A percentile compares a stretch with the other conserved stretches of the same genome.
phyloP scores from a whole-genome alignment of 2,329 filamentous ascomycete species.

The Sphaerulina populicola region DNA sequence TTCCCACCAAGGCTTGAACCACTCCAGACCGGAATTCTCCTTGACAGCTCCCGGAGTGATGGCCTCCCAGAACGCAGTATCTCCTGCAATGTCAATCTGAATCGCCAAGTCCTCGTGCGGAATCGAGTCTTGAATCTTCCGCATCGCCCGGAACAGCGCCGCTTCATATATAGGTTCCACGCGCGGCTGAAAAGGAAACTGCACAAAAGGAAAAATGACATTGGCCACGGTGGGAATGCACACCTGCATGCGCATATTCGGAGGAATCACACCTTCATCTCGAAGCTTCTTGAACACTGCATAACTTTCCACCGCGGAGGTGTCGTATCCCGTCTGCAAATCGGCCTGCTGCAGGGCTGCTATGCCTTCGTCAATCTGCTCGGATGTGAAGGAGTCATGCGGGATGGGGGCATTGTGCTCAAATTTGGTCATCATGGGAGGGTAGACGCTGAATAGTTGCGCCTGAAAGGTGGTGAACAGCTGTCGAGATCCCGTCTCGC shows the following conservation, averaged over 20 bases:
- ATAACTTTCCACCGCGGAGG: constrained; percentile 32
- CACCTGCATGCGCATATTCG: constrained; percentile 31
- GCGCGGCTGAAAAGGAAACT: constrained; percentile 24
- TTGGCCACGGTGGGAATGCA: constrained; percentile 29
- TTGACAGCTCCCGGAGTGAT: constrained; percentile 12
- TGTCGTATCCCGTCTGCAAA: constrained; percentile 30
- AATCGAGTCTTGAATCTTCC: constrained; percentile 29
- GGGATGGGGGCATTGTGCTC: constrained; percentile 20
- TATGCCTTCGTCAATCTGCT: constrained; percentile 19
- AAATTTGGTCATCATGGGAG: constrained; percentile 23
- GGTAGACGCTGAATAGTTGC: constrained; percentile 26
- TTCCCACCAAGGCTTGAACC: constrained; percentile 31
- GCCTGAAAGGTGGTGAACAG: constrained; percentile 33
- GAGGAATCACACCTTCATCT: constrained; percentile 27
- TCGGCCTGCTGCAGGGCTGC: constrained; percentile 12
- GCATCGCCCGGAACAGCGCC: constrained; percentile 28
- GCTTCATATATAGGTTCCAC: constrained; percentile 33
- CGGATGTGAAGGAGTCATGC: constrained; percentile 17
- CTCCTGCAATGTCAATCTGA: constrained; percentile 32
- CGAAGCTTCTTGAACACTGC: constrained; percentile 28
- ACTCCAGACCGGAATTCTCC: constrained; percentile 16
- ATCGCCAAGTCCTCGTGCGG: constrained; percentile 33
- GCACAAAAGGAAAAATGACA: constrained; percentile 25
- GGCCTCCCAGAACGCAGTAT: constrained; percentile 32
- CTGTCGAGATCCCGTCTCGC: constrained; percentile 34